Percentiles rank a stretch among this genome's conserved stretches.
Evolutionary conservation across 2,329 filamentous ascomycete species (phyloP).

Genomic region (Cercospora sp.): DNA sequence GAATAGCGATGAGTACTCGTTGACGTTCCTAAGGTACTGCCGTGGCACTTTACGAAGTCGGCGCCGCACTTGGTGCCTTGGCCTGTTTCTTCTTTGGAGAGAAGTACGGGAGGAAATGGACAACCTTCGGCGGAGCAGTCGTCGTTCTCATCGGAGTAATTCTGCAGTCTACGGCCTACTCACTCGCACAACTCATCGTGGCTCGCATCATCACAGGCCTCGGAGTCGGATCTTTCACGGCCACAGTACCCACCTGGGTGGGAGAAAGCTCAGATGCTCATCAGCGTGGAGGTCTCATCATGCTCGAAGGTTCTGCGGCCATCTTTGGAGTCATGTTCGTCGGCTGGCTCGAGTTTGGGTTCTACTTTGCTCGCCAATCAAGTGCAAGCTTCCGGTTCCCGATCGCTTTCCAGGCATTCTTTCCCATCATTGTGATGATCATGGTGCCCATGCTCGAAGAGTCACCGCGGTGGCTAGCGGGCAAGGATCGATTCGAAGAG

Average conservation of each 20-base stretch:
- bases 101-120: slow-evolving; percentile 43
- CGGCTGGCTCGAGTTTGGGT: slow-evolving; percentile 30
- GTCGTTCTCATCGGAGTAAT: slow-evolving; percentile 45
- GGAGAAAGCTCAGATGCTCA: slow-evolving; percentile 27
- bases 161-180: slow-evolving; percentile 41
- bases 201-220: slow-evolving; percentile 52
- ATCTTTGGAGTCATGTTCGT: slow-evolving; percentile 32
- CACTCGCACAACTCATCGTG: slow-evolving; percentile 52
- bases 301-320: slow-evolving; percentile 26
- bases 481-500: slow-evolving; percentile 31
- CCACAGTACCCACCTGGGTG: slow-evolving; percentile 28
- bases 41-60: slow-evolving; percentile 38
- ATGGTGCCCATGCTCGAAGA: slow-evolving; percentile 38
- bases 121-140: slow-evolving; percentile 43
- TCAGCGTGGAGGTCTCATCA: slow-evolving; percentile 26
- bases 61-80: slow-evolving; percentile 30
- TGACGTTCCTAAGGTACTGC: slow-evolving; percentile 29
- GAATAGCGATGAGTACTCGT: too few relatives aligned
- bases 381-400: slow-evolving; percentile 40
- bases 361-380: slow-evolving; percentile 28
- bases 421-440: slow-evolving; percentile 41
- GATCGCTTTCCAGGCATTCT: slow-evolving; percentile 47
- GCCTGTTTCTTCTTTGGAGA: slow-evolving; percentile 48
- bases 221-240: slow-evolving; percentile 43
- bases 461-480: slow-evolving; percentile 31